Evolutionary conservation across 192 early-diverging fungal genomes (phyloP).

Genomic region (Rhizoclosmatium globosum): DNA sequence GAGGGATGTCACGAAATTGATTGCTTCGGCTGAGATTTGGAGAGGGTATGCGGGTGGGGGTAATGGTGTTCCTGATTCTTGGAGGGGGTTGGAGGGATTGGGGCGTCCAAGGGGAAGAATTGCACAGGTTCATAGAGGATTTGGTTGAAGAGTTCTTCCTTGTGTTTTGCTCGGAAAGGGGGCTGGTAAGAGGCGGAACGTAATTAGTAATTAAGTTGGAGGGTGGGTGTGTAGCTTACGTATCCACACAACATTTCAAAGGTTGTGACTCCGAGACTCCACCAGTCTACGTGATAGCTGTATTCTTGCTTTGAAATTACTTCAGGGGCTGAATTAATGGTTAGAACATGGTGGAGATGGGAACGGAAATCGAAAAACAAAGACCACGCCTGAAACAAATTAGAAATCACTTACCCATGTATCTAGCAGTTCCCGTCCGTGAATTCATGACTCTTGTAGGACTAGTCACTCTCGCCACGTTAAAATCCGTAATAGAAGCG

Average conservation of each 20-base stretch:
- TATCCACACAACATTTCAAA: conserved; percentile 87
- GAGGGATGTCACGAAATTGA: conserved; percentile 46
- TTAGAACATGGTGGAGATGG: neutral
- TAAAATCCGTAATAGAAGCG: conserved; percentile 93
- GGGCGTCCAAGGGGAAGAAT: too few relatives aligned
- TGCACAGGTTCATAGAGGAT: conserved; percentile 64
- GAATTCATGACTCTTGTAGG: conserved; percentile 77
- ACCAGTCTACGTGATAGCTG: conserved; percentile 89
- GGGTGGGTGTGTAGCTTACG: neutral
- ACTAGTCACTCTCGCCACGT: conserved; percentile 84
- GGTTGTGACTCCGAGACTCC: conserved; percentile 89
- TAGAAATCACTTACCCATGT: conserved; percentile 70
- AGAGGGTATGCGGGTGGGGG: too few relatives aligned
- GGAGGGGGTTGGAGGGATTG: conserved; percentile 38
- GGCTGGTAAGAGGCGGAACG: conserved; percentile 22
- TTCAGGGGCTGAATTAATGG: conserved; percentile 44
- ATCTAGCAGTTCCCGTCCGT: conserved; percentile 87
- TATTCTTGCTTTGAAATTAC: conserved; percentile 67
- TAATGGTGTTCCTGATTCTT: conserved; percentile 37
- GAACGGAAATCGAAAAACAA: neutral
- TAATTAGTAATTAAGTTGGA: too few relatives aligned
- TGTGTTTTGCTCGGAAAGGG: conserved; percentile 73
- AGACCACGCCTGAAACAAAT: conserved; percentile 17
- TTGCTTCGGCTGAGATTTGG: conserved; percentile 10
- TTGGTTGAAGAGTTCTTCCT: conserved; percentile 59